These are phyloP conservation scores for Chrysanthemum lavandulifolium DNA, from an alignment of 129 eudicot species.

Conservation along the genomic window DNA sequence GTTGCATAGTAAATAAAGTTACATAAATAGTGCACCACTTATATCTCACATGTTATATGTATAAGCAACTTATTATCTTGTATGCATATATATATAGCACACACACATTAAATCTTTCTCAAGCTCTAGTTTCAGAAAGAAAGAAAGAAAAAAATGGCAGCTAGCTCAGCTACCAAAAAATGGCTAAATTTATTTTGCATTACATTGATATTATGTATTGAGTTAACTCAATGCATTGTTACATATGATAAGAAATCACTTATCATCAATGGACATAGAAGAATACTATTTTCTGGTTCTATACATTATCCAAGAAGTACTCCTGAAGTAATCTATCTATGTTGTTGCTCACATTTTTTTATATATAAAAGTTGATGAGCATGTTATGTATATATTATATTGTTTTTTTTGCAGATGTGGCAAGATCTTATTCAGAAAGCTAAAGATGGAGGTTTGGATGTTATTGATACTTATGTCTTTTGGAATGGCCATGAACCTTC, in stretches of 20 bases:
- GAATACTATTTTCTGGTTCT: conserved; percentile 81
- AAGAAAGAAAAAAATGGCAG: conserved; percentile 34
- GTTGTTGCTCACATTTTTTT: conserved; percentile 2
- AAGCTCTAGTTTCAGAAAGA: neutral
- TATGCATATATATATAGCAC: neutral
- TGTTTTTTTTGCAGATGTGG: conserved; percentile 75
- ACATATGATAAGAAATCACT: conserved; percentile 73
- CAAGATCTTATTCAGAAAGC: conserved; percentile 86
- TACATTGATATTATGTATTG: conserved; percentile 31
- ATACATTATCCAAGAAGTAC: conserved; percentile 94
- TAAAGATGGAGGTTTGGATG: conserved; percentile 93
- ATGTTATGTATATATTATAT: neutral
- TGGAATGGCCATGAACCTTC: conserved; percentile 96
- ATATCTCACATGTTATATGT: neutral
- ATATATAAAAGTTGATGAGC: neutral
- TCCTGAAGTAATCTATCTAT: conserved; percentile 55
- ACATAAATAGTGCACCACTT: too few relatives aligned
- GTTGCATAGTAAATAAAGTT: too few relatives aligned
- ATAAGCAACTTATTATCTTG: neutral
- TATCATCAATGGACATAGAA: conserved; percentile 73
- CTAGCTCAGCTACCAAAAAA: conserved; percentile 45
- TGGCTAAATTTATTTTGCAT: conserved; percentile 24
- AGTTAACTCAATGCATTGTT: conserved; percentile 51
- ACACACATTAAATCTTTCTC: conserved; percentile 10
- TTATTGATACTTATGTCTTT: conserved; percentile 82